A percentile compares a stretch with the other conserved stretches of the same genome.
Evolutionary conservation across 345 rosid species (phyloP).

Genomic region (Xanthoceras sorbifolium): DNA sequence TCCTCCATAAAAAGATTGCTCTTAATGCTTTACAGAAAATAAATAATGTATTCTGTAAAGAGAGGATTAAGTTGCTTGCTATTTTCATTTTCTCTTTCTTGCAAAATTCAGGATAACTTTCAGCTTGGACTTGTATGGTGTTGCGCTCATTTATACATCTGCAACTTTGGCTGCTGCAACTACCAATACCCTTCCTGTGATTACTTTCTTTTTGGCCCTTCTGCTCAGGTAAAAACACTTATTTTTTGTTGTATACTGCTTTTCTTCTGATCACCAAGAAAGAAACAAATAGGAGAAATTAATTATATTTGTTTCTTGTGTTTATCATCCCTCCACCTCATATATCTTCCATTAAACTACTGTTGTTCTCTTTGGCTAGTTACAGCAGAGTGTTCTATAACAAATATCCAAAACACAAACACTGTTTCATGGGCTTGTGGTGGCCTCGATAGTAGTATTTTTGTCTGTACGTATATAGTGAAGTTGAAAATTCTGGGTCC

Average conservation of each 20-base stretch:
- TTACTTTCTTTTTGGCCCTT: slow-evolving; percentile 89
- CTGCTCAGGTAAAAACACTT: slow-evolving; percentile 49
- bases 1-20: too few species aligned
- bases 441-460: neutral
- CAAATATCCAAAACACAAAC: neutral
- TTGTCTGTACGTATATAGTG: neutral
- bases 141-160: slow-evolving; percentile 73
- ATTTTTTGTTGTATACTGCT: too few species aligned
- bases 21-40: too few species aligned
- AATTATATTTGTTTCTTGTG: too few species aligned
- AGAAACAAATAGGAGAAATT: neutral
- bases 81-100: neutral
- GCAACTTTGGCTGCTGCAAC: slow-evolving; percentile 88
- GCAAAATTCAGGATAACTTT: slow-evolving; percentile 52
- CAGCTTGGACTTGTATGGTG: slow-evolving; percentile 62
- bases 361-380: neutral
- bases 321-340: neutral
- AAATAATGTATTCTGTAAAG: too few species aligned
- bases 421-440: neutral
- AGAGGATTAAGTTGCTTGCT: neutral
- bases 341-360: neutral
- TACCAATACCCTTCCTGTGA: slow-evolving; percentile 80
- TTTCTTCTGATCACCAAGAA: neutral
- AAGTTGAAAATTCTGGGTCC: neutral
- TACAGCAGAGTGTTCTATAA: neutral